These are phyloP conservation scores for Hypoxylon rickii DNA, from an alignment of 495 filamentous ascomycete species.

Conservation along the genomic window DNA sequence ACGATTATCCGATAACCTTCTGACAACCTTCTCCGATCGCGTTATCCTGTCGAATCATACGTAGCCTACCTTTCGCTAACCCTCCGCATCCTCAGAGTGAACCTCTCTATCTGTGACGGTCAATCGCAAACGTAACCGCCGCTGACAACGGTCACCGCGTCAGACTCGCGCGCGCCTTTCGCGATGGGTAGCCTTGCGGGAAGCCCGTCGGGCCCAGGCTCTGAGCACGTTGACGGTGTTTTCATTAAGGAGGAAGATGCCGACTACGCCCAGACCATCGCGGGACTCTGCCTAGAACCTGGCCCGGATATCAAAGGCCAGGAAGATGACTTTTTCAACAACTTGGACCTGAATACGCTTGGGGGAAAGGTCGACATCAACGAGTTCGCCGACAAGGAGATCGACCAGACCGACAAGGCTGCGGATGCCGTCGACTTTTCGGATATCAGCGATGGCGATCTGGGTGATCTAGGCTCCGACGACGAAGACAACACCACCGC, in stretches of 20 bases:
- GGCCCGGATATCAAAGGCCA: slow-evolving; percentile 39
- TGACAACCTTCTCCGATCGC: slow-evolving; percentile 10
- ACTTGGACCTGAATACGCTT: too few species aligned
- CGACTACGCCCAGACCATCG: slow-evolving; percentile 28
- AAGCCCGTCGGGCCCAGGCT: slow-evolving; percentile 3
- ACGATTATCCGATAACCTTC: neutral
- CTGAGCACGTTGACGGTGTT: slow-evolving; percentile 15
- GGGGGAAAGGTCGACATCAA: too few species aligned
- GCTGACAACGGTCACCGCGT: too few species aligned
- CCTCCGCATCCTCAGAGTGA: neutral
- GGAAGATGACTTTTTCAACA: slow-evolving; percentile 33
- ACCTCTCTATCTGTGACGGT: neutral
- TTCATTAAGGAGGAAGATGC: slow-evolving; percentile 36
- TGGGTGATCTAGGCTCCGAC: slow-evolving; percentile 56
- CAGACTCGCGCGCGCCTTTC: too few species aligned
- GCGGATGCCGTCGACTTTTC: slow-evolving; percentile 72
- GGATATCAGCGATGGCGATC: slow-evolving; percentile 74
- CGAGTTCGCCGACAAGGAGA: slow-evolving; percentile 17
- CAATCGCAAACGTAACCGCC: too few species aligned
- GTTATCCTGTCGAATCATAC: too few species aligned
- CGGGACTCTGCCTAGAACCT: slow-evolving; percentile 21
- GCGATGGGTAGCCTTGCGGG: slow-evolving; percentile 4
- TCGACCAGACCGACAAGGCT: slow-evolving; percentile 36
- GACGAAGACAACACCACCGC: slow-evolving; percentile 42
- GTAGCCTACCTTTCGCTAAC: too few species aligned